Evolutionary conservation across 495 filamentous ascomycete species (phyloP), one percentile per base, ranked within the genome.

Genomic region (Podospora conica): DNA sequence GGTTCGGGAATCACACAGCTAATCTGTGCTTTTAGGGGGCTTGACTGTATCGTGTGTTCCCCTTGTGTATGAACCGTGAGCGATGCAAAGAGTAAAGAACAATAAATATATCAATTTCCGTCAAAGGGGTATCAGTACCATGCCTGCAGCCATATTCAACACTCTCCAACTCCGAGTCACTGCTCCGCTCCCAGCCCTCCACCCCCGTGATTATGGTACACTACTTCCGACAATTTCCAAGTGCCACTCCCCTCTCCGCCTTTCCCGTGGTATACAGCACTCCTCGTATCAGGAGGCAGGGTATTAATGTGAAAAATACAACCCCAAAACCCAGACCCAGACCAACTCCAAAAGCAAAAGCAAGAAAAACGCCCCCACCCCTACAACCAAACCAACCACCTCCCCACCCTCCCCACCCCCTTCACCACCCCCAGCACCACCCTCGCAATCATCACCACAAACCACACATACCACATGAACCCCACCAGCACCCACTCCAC

Each of bases 401-500:
- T 77, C 15, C 89, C 76, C 54, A 81, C 82, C 27, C 83, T 78
- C 3, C 87, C 74, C 9, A 85, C 70, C 3, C 86, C 88, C 53
- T 81, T 82, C 27, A 88, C 81, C 12, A 87, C 68, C 20, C 87
- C 86, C 28, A 87, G 78, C 1, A 88, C 68, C 22, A 91, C 65
- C 64, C 89, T 81, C 60, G 87, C 80, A 12, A 87, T 81, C 82
- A 91, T 87, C 20, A 93, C 90, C 56, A 92, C 78, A 61, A 91
- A 81, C 91, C 91, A 94, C 10, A 91, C 88, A 75, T 88, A 90
- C 91, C 91, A 94, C 82, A 94, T 87, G 63, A 91, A 83, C 18
- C 86, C 90, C 31, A 94, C 87, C 23, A 94, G 80, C 28, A 84
- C 82, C 91, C 91, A 94, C 80, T 94, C 91, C 22, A 94, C 82